Percentiles rank a stretch among this genome's conserved stretches.
Conservation (phyloP, 257 asterid species). For the Lycium barbarum region DNA sequence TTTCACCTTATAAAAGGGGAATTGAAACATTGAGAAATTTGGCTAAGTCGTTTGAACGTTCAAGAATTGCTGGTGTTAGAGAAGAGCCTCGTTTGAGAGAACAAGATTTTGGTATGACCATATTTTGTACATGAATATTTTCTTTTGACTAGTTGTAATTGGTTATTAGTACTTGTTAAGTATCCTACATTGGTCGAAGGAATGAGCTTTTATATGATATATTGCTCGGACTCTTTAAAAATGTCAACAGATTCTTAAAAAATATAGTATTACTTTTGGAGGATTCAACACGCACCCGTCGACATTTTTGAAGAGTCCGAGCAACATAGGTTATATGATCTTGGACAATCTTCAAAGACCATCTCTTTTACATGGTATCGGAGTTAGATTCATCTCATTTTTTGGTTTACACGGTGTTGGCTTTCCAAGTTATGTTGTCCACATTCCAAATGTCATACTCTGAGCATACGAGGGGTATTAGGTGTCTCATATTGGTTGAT, state of each 20-base stretch:
- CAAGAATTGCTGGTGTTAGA: slow-evolving; percentile 78
- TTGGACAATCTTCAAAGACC: background rate
- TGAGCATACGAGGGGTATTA: background rate
- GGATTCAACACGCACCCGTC: too few species aligned
- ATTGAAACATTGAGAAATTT: slow-evolving; percentile 66
- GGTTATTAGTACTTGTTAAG: background rate
- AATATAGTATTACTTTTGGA: too few species aligned
- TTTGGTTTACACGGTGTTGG: background rate
- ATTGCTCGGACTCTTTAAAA: too few species aligned
- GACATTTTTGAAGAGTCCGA: too few species aligned
- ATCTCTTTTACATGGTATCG: background rate
- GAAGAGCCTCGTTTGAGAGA: slow-evolving; percentile 83
- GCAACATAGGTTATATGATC: background rate
- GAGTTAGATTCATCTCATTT: background rate
- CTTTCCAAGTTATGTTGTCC: background rate
- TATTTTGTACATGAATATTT: background rate
- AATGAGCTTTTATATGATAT: background rate
- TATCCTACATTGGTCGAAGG: background rate
- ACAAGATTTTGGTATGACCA: slow-evolving; percentile 68
- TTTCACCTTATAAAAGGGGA: slow-evolving; percentile 66
- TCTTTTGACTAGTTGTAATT: background rate
- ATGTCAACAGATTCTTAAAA: too few species aligned
- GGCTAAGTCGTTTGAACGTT: slow-evolving; percentile 67
- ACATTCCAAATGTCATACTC: background rate
- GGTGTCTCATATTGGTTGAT: background rate